Evolutionary conservation across 1,139 yeast genomes (phyloP).

Genomic region (Fermentozyma sake): DNA sequence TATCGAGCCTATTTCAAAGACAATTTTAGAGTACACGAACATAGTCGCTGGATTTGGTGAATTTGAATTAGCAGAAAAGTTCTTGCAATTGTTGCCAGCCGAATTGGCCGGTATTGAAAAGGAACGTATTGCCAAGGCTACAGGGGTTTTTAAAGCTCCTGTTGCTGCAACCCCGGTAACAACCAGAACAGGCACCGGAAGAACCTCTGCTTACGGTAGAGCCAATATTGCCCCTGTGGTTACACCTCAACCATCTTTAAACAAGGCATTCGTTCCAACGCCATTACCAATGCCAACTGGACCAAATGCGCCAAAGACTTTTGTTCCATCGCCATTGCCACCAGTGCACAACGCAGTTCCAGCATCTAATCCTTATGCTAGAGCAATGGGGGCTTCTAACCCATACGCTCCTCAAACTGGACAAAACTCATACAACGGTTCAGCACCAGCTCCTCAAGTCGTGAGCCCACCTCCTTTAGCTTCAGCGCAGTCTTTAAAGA

Average conservation of each 20-base stretch:
- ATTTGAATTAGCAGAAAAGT: slow-evolving; percentile 72
- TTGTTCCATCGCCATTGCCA: slow-evolving; percentile 3
- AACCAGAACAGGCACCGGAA: slow-evolving; percentile 4
- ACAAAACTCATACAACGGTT: too few relatives aligned
- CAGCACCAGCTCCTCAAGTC: slow-evolving; percentile 7
- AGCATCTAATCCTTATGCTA: slow-evolving; percentile 19
- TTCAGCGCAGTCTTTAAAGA: slow-evolving; percentile 42
- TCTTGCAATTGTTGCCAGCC: slow-evolving; percentile 64
- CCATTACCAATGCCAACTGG: slow-evolving; percentile 10
- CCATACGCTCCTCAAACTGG: slow-evolving; percentile 27
- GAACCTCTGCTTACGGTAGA: slow-evolving; percentile 9
- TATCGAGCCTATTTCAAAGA: slow-evolving; percentile 51
- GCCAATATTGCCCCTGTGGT: slow-evolving; percentile 4
- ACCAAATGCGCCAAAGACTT: slow-evolving; percentile 12
- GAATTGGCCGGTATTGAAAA: slow-evolving; percentile 58
- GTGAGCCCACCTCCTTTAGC: slow-evolving; percentile 21
- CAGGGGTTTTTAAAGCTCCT: slow-evolving; percentile 11
- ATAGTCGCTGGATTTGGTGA: slow-evolving; percentile 80
- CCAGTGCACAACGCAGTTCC: slow-evolving; percentile 7
- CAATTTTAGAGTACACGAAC: slow-evolving; percentile 73
- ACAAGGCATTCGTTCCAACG: slow-evolving; percentile 4
- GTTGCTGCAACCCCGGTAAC: slow-evolving; percentile 4
- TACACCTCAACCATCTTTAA: slow-evolving; percentile 5
- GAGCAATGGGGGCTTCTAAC: slow-evolving; percentile 16
- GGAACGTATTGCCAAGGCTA: slow-evolving; percentile 72